Evolutionary conservation across 2,329 filamentous ascomycete species (phyloP).

Genomic region (Diaporthe longicolla): DNA sequence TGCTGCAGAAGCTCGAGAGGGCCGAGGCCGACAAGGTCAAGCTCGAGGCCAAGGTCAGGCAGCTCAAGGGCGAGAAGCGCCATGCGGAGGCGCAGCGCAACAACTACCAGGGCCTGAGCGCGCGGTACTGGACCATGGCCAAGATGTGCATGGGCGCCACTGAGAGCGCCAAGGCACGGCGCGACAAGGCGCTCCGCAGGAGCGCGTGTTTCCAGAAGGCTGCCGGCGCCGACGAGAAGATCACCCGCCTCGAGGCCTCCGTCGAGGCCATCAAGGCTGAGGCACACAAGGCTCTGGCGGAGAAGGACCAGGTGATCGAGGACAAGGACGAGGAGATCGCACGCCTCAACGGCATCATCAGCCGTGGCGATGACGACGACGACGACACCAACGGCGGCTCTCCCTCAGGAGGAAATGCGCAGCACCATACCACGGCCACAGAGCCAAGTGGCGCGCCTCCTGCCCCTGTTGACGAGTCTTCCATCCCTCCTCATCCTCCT

Average conservation of each 20-base stretch:
- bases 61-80: neutral
- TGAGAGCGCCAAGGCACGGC: neutral
- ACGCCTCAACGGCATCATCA: neutral
- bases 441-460: conserved; percentile 28
- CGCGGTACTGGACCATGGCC: no score
- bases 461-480: neutral
- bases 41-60: neutral
- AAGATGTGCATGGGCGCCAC: no score
- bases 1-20: neutral
- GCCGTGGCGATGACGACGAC: neutral
- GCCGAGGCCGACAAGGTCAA: neutral
- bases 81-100: neutral
- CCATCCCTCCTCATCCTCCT: neutral
- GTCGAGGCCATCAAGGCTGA: neutral
- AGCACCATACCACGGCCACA: neutral
- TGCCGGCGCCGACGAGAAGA: neutral
- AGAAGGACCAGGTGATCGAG: neutral
- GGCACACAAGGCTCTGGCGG: neutral
- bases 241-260: neutral
- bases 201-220: neutral
- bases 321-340: conserved; percentile 10
- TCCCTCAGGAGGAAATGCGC: conserved; percentile 24
- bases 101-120: neutral
- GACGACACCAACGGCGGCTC: neutral
- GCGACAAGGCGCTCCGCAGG: neutral